phyloP scores from a whole-genome alignment of 2,329 filamentous ascomycete genomes.

The Hymenoscyphus fraxineus region DNA sequence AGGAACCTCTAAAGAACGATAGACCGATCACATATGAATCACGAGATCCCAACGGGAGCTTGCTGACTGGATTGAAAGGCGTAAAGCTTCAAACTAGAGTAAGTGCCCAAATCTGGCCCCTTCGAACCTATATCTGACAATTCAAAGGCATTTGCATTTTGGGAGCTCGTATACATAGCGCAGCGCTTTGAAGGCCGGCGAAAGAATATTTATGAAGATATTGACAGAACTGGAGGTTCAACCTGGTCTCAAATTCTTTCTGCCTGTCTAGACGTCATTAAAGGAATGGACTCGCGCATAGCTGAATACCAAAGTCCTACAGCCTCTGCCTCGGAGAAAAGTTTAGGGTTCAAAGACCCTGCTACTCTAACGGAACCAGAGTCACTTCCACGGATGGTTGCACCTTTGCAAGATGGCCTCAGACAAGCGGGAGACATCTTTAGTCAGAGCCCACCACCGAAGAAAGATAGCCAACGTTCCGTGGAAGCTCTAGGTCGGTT shows the following conservation, averaged over 20 bases:
- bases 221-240: constrained; percentile 74
- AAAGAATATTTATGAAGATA: constrained; percentile 79
- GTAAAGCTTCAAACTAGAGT: constrained; percentile 76
- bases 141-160: constrained; percentile 75
- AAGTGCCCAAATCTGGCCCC: constrained; percentile 28
- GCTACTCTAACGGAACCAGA: constrained; percentile 32
- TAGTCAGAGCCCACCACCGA: constrained; percentile 17
- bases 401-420: constrained; percentile 28
- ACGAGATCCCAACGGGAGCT: constrained; percentile 86
- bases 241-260: constrained; percentile 77
- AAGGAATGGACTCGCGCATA: constrained; percentile 64
- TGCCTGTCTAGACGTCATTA: constrained; percentile 66
- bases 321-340: constrained; percentile 9
- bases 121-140: constrained; percentile 17
- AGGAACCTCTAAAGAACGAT: constrained; percentile 79
- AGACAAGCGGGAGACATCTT: constrained; percentile 30
- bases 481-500: constrained; percentile 26
- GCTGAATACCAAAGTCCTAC: constrained; percentile 48
- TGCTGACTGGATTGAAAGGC: constrained; percentile 77
- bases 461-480: constrained; percentile 17
- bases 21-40: constrained; percentile 79
- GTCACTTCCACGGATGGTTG: constrained; percentile 23
- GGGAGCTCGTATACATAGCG: constrained; percentile 82
- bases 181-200: constrained; percentile 67
- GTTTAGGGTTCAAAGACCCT: constrained; percentile 5